Percentiles rank a stretch among this genome's conserved stretches.
Evolutionary conservation across 352 stramenopile species (phyloP).

Genomic region (Aphanomyces cochlioides): DNA sequence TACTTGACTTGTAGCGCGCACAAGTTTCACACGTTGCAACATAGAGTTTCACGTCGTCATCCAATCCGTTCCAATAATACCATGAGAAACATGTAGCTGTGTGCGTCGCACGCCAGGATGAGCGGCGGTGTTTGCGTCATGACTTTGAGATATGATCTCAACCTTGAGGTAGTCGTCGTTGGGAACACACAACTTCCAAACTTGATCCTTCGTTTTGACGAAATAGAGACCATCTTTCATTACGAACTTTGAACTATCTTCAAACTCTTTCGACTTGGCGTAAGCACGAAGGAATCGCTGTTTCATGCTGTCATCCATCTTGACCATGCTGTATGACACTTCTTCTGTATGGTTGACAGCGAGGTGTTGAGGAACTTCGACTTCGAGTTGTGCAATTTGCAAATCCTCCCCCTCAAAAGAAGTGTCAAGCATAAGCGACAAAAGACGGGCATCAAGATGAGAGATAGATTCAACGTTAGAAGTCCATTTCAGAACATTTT

Average conservation of each 20-base stretch:
- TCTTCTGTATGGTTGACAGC: conserved; percentile 8
- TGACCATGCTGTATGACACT: background rate
- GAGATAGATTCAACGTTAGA: background rate
- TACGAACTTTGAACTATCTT: no score
- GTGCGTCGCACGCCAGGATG: no score
- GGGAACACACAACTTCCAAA: no score
- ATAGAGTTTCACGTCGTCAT: conserved; percentile 26
- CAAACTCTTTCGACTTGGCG: conserved; percentile 9
- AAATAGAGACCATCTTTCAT: no score
- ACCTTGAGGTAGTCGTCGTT: no score
- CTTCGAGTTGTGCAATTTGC: background rate
- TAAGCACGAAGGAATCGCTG: background rate
- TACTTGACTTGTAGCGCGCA: conserved; percentile 30
- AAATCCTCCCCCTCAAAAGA: background rate
- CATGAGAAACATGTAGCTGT: conserved; percentile 26
- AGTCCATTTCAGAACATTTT: background rate
- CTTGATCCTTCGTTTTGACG: no score
- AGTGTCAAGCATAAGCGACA: background rate
- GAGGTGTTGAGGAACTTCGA: conserved; percentile 1
- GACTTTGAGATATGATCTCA: no score
- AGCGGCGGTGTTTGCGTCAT: no score
- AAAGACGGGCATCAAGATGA: background rate
- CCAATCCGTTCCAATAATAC: conserved; percentile 28
- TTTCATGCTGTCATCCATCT: conserved; percentile 1
- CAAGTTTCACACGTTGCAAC: conserved; percentile 30